Evolutionary conservation across 371 early-diverging fungal species (phyloP).

Genomic region (Syncephalastrum sp.): DNA sequence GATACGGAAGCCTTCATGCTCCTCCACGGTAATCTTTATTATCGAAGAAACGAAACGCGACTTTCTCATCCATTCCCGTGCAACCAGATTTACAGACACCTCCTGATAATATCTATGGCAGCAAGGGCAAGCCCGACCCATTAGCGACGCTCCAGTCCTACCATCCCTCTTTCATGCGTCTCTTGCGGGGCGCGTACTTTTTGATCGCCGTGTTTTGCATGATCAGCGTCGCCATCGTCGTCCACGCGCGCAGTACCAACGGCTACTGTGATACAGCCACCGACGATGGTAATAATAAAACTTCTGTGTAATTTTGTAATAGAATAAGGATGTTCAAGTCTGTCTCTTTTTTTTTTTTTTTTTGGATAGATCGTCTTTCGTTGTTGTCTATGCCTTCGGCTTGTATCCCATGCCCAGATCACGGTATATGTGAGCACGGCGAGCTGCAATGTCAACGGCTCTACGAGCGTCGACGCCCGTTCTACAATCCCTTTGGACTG

Average conservation of each 20-base stretch:
- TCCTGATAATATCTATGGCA: too few species aligned
- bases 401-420: constrained; percentile 21
- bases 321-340: too few species aligned
- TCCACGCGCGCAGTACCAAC: constrained; percentile 7
- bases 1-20: too few species aligned
- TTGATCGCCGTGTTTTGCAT: neutral
- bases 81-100: too few species aligned
- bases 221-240: neutral
- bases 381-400: constrained; percentile 8
- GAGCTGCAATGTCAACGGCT: constrained; percentile 10
- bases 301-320: too few species aligned
- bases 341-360: too few species aligned
- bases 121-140: too few species aligned
- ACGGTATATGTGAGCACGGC: constrained; percentile 14
- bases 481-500: constrained; percentile 14
- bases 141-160: too few species aligned
- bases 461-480: constrained; percentile 6
- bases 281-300: too few species aligned
- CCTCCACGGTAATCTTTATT: too few species aligned
- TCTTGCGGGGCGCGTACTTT: constrained; percentile 1
- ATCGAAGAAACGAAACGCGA: too few species aligned
- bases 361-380: neutral
- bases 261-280: constrained; percentile 14
- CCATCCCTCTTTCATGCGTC: neutral
- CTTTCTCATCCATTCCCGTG: too few species aligned